Percentiles rank a stretch among this genome's conserved stretches.
These are phyloP conservation scores for Aspergillus floridensis DNA, from an alignment of 2,329 filamentous ascomycete genomes.

Conservation along the genomic window DNA sequence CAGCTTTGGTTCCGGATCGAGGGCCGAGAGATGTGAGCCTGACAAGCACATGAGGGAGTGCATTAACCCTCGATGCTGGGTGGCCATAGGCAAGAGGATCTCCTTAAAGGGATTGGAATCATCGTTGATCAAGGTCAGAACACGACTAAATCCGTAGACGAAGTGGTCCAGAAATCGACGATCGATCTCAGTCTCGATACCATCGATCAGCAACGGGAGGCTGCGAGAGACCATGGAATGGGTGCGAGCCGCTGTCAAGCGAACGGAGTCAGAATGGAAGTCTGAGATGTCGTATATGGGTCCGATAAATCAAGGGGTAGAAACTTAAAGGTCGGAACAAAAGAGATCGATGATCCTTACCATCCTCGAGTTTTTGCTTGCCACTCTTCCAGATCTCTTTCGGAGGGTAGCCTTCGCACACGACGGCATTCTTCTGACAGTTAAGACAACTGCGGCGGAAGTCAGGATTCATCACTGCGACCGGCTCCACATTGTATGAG, in stretches of 20 bases:
- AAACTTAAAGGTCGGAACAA: neutral
- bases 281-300: neutral
- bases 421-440: slow-evolving; percentile 88
- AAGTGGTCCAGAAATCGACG: slow-evolving; percentile 81
- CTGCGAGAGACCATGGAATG: slow-evolving; percentile 39
- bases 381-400: slow-evolving; percentile 86
- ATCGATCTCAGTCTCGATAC: slow-evolving; percentile 77
- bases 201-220: slow-evolving; percentile 66
- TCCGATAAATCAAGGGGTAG: neutral
- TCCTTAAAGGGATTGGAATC: slow-evolving; percentile 82
- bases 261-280: slow-evolving; percentile 7
- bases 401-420: slow-evolving; percentile 86
- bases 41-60: slow-evolving; percentile 83
- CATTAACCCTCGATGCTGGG: slow-evolving; percentile 78
- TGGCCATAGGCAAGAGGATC: slow-evolving; percentile 77
- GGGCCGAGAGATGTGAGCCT: slow-evolving; percentile 66
- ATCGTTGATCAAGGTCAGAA: slow-evolving; percentile 78
- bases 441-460: slow-evolving; percentile 55
- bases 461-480: slow-evolving; percentile 10
- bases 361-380: slow-evolving; percentile 69
- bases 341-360: slow-evolving; percentile 29
- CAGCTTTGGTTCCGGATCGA: slow-evolving; percentile 51
- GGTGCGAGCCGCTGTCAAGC: slow-evolving; percentile 28
- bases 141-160: slow-evolving; percentile 71
- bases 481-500: slow-evolving; percentile 20